A percentile compares a stretch with the other conserved stretches of the same genome.
phyloP scores from a whole-genome alignment of 306 rosid genomes.

The Albizia julibrissin region DNA sequence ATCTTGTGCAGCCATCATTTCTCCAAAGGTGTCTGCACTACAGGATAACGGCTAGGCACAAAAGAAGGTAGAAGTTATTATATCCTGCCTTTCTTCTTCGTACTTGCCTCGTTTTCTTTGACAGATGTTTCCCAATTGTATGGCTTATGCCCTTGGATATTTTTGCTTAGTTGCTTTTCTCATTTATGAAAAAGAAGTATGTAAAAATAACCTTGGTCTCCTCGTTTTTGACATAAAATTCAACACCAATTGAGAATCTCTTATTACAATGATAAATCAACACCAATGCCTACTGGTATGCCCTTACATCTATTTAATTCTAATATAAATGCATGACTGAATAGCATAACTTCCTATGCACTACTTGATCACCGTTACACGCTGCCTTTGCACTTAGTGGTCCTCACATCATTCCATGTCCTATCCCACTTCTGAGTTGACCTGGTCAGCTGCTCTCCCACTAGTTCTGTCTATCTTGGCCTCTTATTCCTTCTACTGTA shows the following conservation, averaged over 20 bases:
- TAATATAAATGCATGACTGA: background rate
- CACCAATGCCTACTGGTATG: background rate
- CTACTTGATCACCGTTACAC: background rate
- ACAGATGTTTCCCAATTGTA: background rate
- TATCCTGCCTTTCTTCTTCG: constrained; percentile 14
- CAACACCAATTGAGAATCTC: background rate
- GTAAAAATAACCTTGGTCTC: background rate
- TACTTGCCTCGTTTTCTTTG: background rate
- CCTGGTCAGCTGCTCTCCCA: background rate
- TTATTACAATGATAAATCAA: background rate
- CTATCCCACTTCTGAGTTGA: background rate
- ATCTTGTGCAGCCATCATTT: constrained; percentile 59
- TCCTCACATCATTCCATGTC: background rate
- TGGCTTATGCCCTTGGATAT: background rate
- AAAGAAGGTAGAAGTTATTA: constrained; percentile 61
- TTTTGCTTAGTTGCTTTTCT: constrained; percentile 6
- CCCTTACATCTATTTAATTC: background rate
- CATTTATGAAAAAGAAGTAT: background rate
- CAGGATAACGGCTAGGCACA: constrained; percentile 63
- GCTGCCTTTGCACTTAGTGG: background rate
- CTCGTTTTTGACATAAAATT: background rate
- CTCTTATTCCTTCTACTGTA: background rate
- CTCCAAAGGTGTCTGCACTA: constrained; percentile 79
- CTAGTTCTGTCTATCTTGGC: background rate
- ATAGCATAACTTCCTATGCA: background rate